Evolutionary conservation across 805 yeast genomes (phyloP).

Genomic region (Yueomyces sp.): DNA sequence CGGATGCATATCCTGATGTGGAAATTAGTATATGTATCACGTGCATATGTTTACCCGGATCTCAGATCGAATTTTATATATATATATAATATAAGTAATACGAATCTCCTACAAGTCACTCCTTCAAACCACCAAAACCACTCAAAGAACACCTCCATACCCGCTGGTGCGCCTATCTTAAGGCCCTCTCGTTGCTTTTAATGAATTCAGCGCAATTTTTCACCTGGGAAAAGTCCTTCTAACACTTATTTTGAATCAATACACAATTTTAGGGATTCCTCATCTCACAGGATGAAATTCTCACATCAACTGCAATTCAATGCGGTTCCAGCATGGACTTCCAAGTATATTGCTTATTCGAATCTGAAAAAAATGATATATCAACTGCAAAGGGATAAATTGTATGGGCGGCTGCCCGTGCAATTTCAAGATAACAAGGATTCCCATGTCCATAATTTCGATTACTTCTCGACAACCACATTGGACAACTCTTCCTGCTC

Average conservation of each 20-base stretch:
- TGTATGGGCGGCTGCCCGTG: constrained; percentile 12
- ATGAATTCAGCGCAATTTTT: neutral
- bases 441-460: neutral
- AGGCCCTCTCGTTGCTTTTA: neutral
- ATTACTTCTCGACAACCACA: too few relatives aligned
- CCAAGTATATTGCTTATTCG: constrained; percentile 82
- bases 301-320: constrained; percentile 90
- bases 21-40: too few relatives aligned
- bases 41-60: too few relatives aligned
- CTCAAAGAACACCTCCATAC: neutral
- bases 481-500: neutral
- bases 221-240: neutral
- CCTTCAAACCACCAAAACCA: too few relatives aligned
- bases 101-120: too few relatives aligned
- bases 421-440: neutral
- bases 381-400: constrained; percentile 56
- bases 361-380: constrained; percentile 76
- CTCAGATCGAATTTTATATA: too few relatives aligned
- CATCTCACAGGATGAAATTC: constrained; percentile 55
- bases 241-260: neutral
- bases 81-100: too few relatives aligned
- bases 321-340: constrained; percentile 97
- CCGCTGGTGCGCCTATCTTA: neutral
- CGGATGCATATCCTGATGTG: too few relatives aligned
- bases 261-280: neutral